Base-by-base conservation (phyloP, 2,329 filamentous ascomycete genomes). In the Elsinoe perseae region DNA sequence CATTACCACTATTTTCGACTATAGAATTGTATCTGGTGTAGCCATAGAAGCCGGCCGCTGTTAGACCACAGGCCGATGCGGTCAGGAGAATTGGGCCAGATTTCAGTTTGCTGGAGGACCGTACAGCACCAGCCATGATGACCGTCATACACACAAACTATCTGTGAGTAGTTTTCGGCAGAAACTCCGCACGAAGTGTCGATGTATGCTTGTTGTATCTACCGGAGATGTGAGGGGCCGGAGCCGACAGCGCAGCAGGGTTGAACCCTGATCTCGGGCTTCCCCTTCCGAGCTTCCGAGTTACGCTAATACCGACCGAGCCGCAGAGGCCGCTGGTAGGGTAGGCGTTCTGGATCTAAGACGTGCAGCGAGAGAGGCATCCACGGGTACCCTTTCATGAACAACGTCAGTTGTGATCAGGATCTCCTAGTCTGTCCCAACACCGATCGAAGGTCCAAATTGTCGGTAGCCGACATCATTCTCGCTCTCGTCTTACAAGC, bases 401-500 rank as follows among this genome's bases (percentile, higher is more conserved):
- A n/a, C n/a, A n/a, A n/a, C n/a, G n/a, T n/a, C 32, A 14, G 12
- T 6, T 14, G 32, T 36, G 10, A 14, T 14, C 5, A 12, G n/a
- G n/a, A 14, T 14, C 32, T 36, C 5, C 32, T 36, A 9, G 32
- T 14, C 32, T 32, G 12, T 3, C 44, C 27, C 2, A 50, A 10
- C 16, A 50, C 44, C 9, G 44, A 30, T 34, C 20, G 18, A 3
- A 38, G 25, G 36, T 43, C 52, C 2, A 54, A n/a, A 18, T 43
- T 54, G 20, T 38, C 28, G 9, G 48, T 34, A 10, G 53, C 21
- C 4, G 53, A 44, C 53, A 56, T 56, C 53, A 48, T 56, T 8
- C 25, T 27, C 14, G 38, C 36, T 28, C 53, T 46, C 9, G 28
- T 52, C 18, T 16, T 46, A 27, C 53, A 56, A 23, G 53, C 53